These are phyloP conservation scores for Podaxis sp. DNA, from an alignment of 768 basidiomycete species.

Conservation along the genomic window DNA sequence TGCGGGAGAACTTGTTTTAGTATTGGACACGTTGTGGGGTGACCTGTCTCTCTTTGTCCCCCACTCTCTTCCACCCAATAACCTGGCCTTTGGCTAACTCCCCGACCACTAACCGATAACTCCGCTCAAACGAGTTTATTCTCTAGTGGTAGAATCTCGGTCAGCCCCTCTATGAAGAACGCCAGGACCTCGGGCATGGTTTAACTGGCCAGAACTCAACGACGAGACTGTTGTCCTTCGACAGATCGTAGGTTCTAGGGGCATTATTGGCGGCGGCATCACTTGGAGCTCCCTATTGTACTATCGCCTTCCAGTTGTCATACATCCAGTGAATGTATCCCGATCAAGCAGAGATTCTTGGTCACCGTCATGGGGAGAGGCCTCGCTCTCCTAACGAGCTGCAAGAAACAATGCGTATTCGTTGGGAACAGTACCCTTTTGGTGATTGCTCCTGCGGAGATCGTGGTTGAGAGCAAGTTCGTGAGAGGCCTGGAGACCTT, in stretches of 20 bases:
- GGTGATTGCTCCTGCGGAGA: conserved; percentile 61
- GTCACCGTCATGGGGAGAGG: conserved; percentile 77
- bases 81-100: not conserved
- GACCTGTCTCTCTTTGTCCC: not conserved
- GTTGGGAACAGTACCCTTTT: conserved; percentile 45
- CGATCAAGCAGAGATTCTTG: conserved; percentile 41
- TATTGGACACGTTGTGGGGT: conserved; percentile 76
- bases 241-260: conserved; percentile 88
- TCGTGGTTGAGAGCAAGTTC: conserved; percentile 46
- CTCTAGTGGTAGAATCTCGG: too few species aligned
- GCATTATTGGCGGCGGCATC: conserved; percentile 75
- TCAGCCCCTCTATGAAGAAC: not conserved
- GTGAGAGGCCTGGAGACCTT: conserved; percentile 68
- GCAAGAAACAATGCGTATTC: conserved; percentile 8
- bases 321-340: conserved; percentile 32
- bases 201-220: conserved; percentile 84
- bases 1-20: conserved; percentile 80
- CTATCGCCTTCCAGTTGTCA: conserved; percentile 41
- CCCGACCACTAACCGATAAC: not conserved
- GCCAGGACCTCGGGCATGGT: conserved; percentile 55
- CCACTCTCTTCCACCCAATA: not conserved
- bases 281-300: conserved; percentile 69
- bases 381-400: not conserved
- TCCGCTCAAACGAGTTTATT: conserved; percentile 55
- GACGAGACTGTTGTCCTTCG: conserved; percentile 71